Percentiles rank a stretch among this genome's conserved stretches.
Conservation (phyloP, 148 eudicot species). For the Chenopodium berlandieri region DNA sequence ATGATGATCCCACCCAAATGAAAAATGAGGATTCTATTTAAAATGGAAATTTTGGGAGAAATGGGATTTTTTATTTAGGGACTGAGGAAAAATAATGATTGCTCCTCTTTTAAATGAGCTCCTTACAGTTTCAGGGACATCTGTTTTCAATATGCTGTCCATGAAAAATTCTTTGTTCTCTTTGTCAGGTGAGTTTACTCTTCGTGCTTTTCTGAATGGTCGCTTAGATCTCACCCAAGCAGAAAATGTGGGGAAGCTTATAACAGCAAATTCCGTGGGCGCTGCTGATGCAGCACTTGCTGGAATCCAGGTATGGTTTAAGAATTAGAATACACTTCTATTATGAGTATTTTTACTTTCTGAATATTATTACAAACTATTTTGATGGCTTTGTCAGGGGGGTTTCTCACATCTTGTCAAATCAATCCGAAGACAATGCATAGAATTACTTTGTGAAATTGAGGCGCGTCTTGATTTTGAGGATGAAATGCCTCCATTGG, state of each 20-base stretch:
- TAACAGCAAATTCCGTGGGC: constrained; percentile 78
- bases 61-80: too few relatives aligned
- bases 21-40: too few relatives aligned
- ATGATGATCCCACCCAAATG: too few relatives aligned
- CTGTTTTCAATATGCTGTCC: background rate
- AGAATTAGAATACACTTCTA: constrained; percentile 2
- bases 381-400: constrained; percentile 48
- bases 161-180: background rate
- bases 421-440: constrained; percentile 68
- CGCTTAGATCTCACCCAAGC: constrained; percentile 96
- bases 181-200: constrained; percentile 88
- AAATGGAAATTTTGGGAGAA: too few relatives aligned
- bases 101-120: too few relatives aligned
- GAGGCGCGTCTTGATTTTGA: constrained; percentile 99
- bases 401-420: constrained; percentile 88
- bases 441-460: constrained; percentile 87
- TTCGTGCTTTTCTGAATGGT: constrained; percentile 94
- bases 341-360: background rate
- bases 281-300: constrained; percentile 97
- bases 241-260: constrained; percentile 85
- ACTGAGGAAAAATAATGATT: background rate
- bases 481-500: constrained; percentile 96
- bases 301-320: constrained; percentile 73
- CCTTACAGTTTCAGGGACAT: constrained; percentile 6
- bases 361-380: background rate